Base-by-base conservation (phyloP, 1,139 yeast genomes). In the Hemisphaericaspora subhashii region DNA sequence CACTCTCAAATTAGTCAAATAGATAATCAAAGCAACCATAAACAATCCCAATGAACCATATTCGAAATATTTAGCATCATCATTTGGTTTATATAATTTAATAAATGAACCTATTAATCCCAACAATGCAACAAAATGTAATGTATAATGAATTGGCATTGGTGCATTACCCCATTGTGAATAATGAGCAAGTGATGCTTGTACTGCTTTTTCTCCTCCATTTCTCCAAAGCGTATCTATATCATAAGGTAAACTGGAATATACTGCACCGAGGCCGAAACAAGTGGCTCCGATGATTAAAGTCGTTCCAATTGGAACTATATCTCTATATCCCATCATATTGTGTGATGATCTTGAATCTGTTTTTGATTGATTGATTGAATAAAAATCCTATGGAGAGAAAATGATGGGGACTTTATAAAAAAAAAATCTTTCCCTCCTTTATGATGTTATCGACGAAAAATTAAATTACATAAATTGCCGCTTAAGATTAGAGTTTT, bases 61-160 rank as follows among this genome's bases (percentile, higher is more conserved):
- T 62, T 92, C 98, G 59, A 92, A 90, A 58, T 85, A 77, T 60
- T 83, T 83, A 54, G 87, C 76, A 39, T 92, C 94, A 43, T 84
- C 92, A 37, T 77, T 62, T 13, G 98, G 97, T 65, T 85, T 86
- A 69, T 83, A 88, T 42, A 90, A 75, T 68, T 89, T 88, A 60
- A 86, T 74, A 50, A 85, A 72, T 43, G 83, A 69, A 10, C 96
- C 96, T 35, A 79, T 36, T 41, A 88, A 68, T 3, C 95, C 97
- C 31, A 88, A 41, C 1, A 54, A 64, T 38, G 81, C 67, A 31
- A 83, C 74, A 35, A 60, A 65, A 52, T 87, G 89, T 50, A 86
- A 68, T 20, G 78, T 72, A 54, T 83, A 76, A 53, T 79, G 78
- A 34, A 86, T 68, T 33, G 70, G 64, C 39, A 60, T 59, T 29